phyloP scores from a whole-genome alignment of 192 early-diverging fungal species.

The Linnemannia elongata region DNA sequence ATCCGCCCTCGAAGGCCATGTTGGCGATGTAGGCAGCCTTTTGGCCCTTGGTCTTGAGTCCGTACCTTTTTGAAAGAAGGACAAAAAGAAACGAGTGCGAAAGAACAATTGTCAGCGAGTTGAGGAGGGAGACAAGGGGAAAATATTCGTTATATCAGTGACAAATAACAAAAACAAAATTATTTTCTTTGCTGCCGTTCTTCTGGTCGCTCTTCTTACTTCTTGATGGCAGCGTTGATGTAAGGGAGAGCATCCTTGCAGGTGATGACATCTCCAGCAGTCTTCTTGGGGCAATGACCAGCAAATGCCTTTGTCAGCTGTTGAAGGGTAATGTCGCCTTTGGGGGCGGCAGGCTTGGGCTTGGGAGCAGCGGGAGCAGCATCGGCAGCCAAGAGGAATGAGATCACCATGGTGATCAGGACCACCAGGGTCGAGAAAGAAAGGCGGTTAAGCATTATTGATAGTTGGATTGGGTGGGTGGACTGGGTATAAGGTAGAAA shows the following conservation, averaged over 20 bases:
- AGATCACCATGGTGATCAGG: constrained; percentile 27
- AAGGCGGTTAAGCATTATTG: constrained; percentile 2
- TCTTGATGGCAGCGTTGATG: constrained; percentile 54
- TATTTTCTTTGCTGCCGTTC: neutral
- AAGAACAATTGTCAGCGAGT: neutral
- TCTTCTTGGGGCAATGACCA: constrained; percentile 41
- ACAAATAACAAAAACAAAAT: neutral
- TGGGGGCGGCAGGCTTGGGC: constrained; percentile 25
- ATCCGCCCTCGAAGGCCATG: constrained; percentile 50
- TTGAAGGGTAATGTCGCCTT: constrained; percentile 16
- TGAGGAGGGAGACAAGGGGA: neutral
- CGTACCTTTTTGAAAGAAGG: constrained; percentile 8
- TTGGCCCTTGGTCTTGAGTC: constrained; percentile 45
- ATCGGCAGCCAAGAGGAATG: constrained; percentile 15
- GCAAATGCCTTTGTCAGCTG: constrained; percentile 52
- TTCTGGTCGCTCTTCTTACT: constrained; percentile 6
- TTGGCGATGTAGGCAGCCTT: constrained; percentile 50
- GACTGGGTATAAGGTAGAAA: neutral
- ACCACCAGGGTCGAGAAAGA: constrained; percentile 30
- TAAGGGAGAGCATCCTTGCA: constrained; percentile 56
- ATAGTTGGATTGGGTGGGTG: neutral
- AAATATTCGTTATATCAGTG: neutral
- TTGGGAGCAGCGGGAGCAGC: constrained; percentile 29
- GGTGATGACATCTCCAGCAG: constrained; percentile 37
- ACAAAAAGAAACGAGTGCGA: neutral